Percentiles rank a stretch among this genome's conserved stretches.
Evolutionary conservation across 1,139 yeast species (phyloP).

Genomic region (Saccharomyces hybrid): DNA sequence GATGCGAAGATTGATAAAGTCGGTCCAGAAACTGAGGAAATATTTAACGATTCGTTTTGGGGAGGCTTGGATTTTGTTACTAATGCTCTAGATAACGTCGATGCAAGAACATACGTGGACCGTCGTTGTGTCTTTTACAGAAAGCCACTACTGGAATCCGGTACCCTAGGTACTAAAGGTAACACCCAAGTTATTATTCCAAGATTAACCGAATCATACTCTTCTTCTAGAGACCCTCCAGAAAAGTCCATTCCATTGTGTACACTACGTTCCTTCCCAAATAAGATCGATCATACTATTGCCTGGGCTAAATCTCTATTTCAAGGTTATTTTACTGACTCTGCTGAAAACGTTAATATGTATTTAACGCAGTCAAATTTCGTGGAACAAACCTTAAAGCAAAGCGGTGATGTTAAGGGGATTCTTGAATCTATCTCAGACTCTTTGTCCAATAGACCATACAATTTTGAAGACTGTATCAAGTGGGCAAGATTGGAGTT

Average conservation of each 20-base stretch:
- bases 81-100: constrained; percentile 93
- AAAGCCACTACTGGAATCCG: constrained; percentile 89
- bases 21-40: constrained; percentile 83
- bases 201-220: constrained; percentile 84
- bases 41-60: constrained; percentile 89
- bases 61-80: constrained; percentile 74
- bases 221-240: constrained; percentile 97
- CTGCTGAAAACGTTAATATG: constrained; percentile 87
- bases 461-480: constrained; percentile 86
- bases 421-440: constrained; percentile 70
- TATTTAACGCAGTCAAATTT: constrained; percentile 88
- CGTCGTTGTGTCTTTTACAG: constrained; percentile 91
- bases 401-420: constrained; percentile 84
- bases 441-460: constrained; percentile 73
- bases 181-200: constrained; percentile 96
- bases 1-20: constrained; percentile 77
- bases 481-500: constrained; percentile 91
- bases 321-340: constrained; percentile 86
- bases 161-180: constrained; percentile 97
- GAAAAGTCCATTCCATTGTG: constrained; percentile 95
- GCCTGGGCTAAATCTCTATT: constrained; percentile 97
- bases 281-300: constrained; percentile 95
- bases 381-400: constrained; percentile 83
- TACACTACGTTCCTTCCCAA: constrained; percentile 94
- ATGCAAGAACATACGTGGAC: constrained; percentile 95